Conservation (phyloP, 441 rosid genomes). For the Populus hybrid region DNA sequence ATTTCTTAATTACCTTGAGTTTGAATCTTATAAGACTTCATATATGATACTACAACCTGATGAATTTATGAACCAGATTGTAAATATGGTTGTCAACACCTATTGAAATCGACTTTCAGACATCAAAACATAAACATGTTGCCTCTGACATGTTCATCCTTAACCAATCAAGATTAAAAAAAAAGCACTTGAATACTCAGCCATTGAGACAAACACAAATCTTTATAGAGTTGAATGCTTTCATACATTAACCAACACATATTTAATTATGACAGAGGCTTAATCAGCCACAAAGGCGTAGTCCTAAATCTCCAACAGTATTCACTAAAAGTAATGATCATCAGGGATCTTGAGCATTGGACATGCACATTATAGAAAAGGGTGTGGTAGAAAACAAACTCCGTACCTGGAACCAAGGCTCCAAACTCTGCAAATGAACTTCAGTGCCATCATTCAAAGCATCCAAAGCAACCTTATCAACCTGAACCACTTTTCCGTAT, state of each 20-base stretch:
- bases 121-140: not conserved
- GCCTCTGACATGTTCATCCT: not conserved
- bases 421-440: conserved; percentile 90
- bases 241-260: not conserved
- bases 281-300: not conserved
- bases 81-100: not conserved
- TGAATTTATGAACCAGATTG: not conserved
- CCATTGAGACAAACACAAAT: not conserved
- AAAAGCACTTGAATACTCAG: not conserved
- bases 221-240: not conserved
- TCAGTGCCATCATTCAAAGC: conserved; percentile 84
- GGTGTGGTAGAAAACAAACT: not conserved
- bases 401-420: conserved; percentile 96
- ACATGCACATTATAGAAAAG: not conserved
- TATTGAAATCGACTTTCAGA: not conserved
- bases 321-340: not conserved
- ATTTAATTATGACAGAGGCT: not conserved
- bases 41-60: not conserved
- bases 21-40: not conserved
- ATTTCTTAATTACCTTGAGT: not conserved
- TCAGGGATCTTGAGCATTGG: not conserved
- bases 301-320: not conserved
- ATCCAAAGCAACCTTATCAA: conserved; percentile 89
- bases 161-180: not conserved
- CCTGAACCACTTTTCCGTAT: conserved; percentile 40